Percentiles rank a stretch among this genome's conserved stretches.
Conservation (phyloP, 805 yeast species). For the Suhomyces sp. region DNA sequence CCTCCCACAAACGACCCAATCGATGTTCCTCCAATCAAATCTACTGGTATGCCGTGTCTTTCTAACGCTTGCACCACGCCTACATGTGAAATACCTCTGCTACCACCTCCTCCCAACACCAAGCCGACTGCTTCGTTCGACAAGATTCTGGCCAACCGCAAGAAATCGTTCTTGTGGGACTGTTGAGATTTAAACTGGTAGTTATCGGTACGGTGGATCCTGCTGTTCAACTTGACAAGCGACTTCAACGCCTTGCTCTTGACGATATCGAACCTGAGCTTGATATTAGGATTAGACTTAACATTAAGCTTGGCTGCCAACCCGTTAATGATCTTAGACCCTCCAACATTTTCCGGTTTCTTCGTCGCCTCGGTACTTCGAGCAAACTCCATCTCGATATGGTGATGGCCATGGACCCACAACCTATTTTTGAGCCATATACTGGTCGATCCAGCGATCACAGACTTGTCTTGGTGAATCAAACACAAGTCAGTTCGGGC, state of each 20-base stretch:
- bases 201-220: slow-evolving; percentile 18
- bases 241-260: slow-evolving; percentile 28
- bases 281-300: slow-evolving; percentile 34
- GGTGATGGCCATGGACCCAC: slow-evolving; percentile 95
- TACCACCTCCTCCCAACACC: slow-evolving; percentile 97
- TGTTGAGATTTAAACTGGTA: slow-evolving; percentile 31
- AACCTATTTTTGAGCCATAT: slow-evolving; percentile 80
- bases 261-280: slow-evolving; percentile 30
- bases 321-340: slow-evolving; percentile 28
- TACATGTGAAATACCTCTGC: slow-evolving; percentile 88
- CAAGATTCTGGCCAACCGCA: slow-evolving; percentile 81
- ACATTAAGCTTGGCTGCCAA: slow-evolving; percentile 33
- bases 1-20: slow-evolving; percentile 97
- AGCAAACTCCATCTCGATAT: slow-evolving; percentile 63
- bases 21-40: slow-evolving; percentile 92
- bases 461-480: slow-evolving; percentile 78
- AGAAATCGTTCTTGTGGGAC: slow-evolving; percentile 80
- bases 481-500: slow-evolving; percentile 86
- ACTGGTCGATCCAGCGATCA: slow-evolving; percentile 80
- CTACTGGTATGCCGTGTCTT: slow-evolving; percentile 90
- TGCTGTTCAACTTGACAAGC: slow-evolving; percentile 22
- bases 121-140: slow-evolving; percentile 94
- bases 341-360: slow-evolving; percentile 8
- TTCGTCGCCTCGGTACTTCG: slow-evolving; percentile 17
- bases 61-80: slow-evolving; percentile 91